Evolutionary conservation across 2,329 filamentous ascomycete species (phyloP), one percentile per base, ranked within the genome.

Genomic region (Clarireedia monteithiana): DNA sequence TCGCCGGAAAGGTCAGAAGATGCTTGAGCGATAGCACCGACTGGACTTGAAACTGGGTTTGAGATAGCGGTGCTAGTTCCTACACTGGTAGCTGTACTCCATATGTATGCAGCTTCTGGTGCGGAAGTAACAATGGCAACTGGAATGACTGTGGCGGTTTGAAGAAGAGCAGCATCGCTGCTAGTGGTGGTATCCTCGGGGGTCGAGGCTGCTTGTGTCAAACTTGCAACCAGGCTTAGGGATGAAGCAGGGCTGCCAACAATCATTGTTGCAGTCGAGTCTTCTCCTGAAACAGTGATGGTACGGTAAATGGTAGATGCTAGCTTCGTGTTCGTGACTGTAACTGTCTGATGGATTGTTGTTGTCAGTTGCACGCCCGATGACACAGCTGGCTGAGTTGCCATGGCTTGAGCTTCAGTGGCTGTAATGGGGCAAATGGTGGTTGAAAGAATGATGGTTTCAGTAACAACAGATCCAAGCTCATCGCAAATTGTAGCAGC

Each of bases 391-490:
- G 20, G 50, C 46, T 27, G 42, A 44, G 20, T 26, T 27, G 39
- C 15, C 3, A 34, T 24, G 15, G 42, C 50, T 39, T n/a, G 20
- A 17, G 40, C 39, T 6, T 53, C 50, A 10, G 42, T 12, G 38
- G 50, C 50, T 14, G 50, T 53, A 5, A 48, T 26, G 4, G 50
- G 50, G 30, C 42, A 53, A 20, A 53, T 48, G 15, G 42, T 53
- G 6, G 50, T 53, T 15, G 50, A 53, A 34, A 53, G 42, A 48
- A 53, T 53, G 30, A 48, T 12, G n/a, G 50, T 53, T 17, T 53
- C 50, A 14, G 50, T 53, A 7, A 53, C 50, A 24, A 53, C 40
- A 39, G 42, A 53, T 38, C 50, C 50, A 34, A 53, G 20, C 12
- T 53, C 50, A 34, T 48, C 50, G 15, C 30, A 34, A 34, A 12